These are phyloP conservation scores for Fusarium hostae DNA, from an alignment of 2,329 filamentous ascomycete species.

Conservation along the genomic window DNA sequence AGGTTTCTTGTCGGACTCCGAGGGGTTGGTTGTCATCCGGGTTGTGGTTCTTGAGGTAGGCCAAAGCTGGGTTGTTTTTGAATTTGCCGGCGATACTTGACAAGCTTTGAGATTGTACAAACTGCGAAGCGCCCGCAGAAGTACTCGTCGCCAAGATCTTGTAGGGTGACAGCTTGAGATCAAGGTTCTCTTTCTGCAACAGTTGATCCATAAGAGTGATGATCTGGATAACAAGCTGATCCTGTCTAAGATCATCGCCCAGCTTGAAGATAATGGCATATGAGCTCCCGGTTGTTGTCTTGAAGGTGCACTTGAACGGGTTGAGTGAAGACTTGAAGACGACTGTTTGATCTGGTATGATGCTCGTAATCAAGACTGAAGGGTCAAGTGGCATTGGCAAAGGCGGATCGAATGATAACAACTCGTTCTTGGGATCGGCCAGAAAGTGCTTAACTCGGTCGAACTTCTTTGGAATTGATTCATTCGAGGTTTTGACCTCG, in stretches of 20 bases:
- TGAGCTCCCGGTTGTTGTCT: conserved; percentile 77
- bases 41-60: conserved; percentile 89
- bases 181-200: conserved; percentile 93
- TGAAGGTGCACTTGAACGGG: conserved; percentile 91
- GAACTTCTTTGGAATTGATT: conserved; percentile 81
- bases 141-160: conserved; percentile 94
- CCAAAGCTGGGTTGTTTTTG: conserved; percentile 76
- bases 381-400: conserved; percentile 91
- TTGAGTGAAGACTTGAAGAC: conserved; percentile 97
- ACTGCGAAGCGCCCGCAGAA: conserved; percentile 90
- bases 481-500: conserved; percentile 84
- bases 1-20: conserved; percentile 88
- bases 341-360: conserved; percentile 83
- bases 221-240: conserved; percentile 96
- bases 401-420: conserved; percentile 84
- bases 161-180: conserved; percentile 94
- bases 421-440: conserved; percentile 89
- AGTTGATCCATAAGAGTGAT: conserved; percentile 98
- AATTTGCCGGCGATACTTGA: conserved; percentile 87
- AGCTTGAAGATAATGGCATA: conserved; percentile 98
- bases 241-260: conserved; percentile 94
- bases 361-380: conserved; percentile 79
- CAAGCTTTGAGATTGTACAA: conserved; percentile 86
- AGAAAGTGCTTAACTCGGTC: conserved; percentile 87
- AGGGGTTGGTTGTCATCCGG: conserved; percentile 84